Percentiles rank a stretch among this genome's conserved stretches.
Conservation (phyloP, 1,139 yeast species). For the Arxiozyma slooffiae region DNA sequence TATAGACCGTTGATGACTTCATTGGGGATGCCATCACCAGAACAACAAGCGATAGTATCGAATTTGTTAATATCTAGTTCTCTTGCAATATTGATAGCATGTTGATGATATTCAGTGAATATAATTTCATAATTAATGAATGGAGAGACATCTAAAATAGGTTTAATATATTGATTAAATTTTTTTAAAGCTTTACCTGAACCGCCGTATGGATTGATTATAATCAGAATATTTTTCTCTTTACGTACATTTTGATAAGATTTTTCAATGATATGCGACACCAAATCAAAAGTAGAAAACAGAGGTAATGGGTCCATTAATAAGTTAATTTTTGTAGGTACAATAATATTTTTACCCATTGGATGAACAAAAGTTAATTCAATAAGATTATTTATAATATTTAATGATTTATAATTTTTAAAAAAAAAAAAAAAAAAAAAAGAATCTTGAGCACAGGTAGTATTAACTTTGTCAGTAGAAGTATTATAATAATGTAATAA, state of each 20-base stretch:
- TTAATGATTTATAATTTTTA: too few species aligned
- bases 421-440: too few species aligned
- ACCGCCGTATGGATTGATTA: slow-evolving; percentile 87
- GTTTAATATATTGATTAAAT: slow-evolving; percentile 50
- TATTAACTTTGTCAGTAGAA: too few species aligned
- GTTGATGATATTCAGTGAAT: slow-evolving; percentile 58
- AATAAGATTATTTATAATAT: too few species aligned
- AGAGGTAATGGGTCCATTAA: slow-evolving; percentile 3
- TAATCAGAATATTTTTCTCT: slow-evolving; percentile 47
- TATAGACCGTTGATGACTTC: slow-evolving; percentile 86
- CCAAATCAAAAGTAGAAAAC: slow-evolving; percentile 19
- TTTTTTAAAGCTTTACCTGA: slow-evolving; percentile 59
- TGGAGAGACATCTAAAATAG: slow-evolving; percentile 63
- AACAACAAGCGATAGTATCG: slow-evolving; percentile 80
- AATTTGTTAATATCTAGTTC: slow-evolving; percentile 45
- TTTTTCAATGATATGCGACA: slow-evolving; percentile 31
- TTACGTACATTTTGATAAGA: slow-evolving; percentile 36
- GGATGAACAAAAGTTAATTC: slow-evolving; percentile 10
- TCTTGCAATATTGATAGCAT: slow-evolving; percentile 64
- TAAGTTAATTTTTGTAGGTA: slow-evolving; percentile 5
- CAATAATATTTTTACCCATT: slow-evolving; percentile 4
- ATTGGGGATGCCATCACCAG: slow-evolving; percentile 96
- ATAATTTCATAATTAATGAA: slow-evolving; percentile 42
- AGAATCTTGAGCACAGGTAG: too few species aligned
- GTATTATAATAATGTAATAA: neutral